Conservation (phyloP, 371 early-diverging fungal species). For the Coemansia linderi region DNA sequence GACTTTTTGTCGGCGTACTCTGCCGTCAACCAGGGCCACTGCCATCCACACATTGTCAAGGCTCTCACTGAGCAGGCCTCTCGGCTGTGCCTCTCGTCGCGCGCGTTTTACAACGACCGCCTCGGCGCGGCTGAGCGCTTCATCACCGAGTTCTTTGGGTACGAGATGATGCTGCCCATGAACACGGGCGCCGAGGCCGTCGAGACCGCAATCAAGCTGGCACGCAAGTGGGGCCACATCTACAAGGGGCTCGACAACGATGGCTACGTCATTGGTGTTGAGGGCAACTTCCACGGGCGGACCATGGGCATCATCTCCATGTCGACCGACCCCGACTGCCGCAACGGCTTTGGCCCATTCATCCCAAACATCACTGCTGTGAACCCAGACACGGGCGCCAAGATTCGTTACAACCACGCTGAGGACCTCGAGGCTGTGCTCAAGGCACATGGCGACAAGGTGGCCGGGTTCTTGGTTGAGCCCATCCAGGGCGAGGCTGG, state of each 20-base stretch:
- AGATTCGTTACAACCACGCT: conserved; percentile 80
- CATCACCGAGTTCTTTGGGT: conserved; percentile 91
- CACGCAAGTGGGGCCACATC: conserved; percentile 94
- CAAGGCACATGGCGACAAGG: conserved; percentile 74
- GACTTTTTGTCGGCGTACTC: conserved; percentile 97
- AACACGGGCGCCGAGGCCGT: conserved; percentile 99
- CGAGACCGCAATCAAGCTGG: conserved; percentile 97
- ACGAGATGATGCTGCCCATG: conserved; percentile 96
- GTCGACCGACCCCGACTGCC: conserved; percentile 90
- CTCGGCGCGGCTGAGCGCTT: conserved; percentile 90
- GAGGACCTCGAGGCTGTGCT: conserved; percentile 87
- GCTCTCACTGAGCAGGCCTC: conserved; percentile 89
- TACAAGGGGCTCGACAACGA: conserved; percentile 86
- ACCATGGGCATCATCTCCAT: conserved; percentile 94
- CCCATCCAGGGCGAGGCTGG: conserved; percentile 99
- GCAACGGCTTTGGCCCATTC: conserved; percentile 89
- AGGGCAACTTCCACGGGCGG: conserved; percentile 96
- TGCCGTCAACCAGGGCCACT: conserved; percentile 96
- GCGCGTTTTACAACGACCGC: conserved; percentile 95
- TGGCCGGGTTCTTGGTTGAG: conserved; percentile 94
- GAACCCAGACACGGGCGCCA: conserved; percentile 68
- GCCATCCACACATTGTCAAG: conserved; percentile 93
- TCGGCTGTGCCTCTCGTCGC: conserved; percentile 81
- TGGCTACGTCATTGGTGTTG: conserved; percentile 82
- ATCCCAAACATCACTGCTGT: conserved; percentile 83